Conservation (phyloP, 2,329 filamentous ascomycete species). For the Penicillium sumatraense region DNA sequence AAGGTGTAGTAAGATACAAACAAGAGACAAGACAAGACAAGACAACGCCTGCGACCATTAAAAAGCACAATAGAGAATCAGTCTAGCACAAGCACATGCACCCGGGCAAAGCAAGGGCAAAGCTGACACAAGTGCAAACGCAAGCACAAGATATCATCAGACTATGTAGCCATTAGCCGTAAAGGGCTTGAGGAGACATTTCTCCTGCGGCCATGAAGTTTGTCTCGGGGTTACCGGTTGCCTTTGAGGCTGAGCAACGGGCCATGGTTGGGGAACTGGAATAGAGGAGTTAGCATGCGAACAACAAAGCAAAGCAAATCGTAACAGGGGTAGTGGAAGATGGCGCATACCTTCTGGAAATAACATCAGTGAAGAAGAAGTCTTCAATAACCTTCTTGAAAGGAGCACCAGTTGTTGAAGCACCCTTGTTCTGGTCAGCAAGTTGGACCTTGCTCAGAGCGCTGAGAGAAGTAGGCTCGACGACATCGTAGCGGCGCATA, state of each 20-base stretch:
- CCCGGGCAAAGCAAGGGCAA: no score
- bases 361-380: constrained; percentile 98
- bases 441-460: constrained; percentile 90
- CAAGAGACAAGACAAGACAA: no score
- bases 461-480: constrained; percentile 77
- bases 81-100: no score
- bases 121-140: no score
- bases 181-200: constrained; percentile 46
- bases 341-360: constrained; percentile 82
- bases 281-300: constrained; percentile 16
- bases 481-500: constrained; percentile 84
- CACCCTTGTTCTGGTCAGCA: constrained; percentile 93
- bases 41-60: constrained; percentile 42
- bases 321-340: no score
- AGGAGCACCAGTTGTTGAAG: constrained; percentile 70
- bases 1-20: constrained; percentile 41
- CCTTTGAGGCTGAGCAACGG: constrained; percentile 92
- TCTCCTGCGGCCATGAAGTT: constrained; percentile 77
- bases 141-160: no score
- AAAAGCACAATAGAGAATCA: constrained; percentile 32
- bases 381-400: constrained; percentile 89
- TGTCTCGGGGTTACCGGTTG: constrained; percentile 74
- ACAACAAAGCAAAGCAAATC: no score
- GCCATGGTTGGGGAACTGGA: constrained; percentile 95
- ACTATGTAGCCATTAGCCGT: no score